Evolutionary conservation across 306 rosid species (phyloP).

Genomic region (Amphicarpaea edgeworthii): DNA sequence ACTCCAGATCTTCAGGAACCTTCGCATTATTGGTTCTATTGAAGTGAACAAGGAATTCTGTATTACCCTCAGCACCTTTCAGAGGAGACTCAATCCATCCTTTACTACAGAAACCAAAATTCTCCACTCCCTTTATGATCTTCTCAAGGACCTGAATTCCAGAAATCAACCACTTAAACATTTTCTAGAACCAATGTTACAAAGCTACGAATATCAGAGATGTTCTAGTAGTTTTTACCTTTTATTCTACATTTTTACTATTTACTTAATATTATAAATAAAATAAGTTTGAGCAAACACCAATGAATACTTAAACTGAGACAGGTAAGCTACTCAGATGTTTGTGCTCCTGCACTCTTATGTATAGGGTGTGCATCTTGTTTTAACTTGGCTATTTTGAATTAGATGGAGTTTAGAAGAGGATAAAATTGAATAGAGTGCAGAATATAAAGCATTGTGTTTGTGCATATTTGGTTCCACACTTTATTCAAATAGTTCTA

Average conservation of each 20-base stretch:
- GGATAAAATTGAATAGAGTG: neutral
- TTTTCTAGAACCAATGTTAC: too few species aligned
- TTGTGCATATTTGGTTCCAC: conserved; percentile 13
- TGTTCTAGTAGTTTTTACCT: neutral
- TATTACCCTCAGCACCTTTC: conserved; percentile 94
- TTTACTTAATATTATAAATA: neutral
- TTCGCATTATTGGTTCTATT: conserved; percentile 41
- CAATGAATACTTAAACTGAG: neutral
- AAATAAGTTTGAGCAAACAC: neutral
- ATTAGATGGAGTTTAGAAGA: neutral
- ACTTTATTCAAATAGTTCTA: conserved; percentile 1
- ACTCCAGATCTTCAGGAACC: conserved; percentile 9
- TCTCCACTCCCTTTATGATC: conserved; percentile 83
- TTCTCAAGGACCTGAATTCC: conserved; percentile 76
- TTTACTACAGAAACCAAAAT: conserved; percentile 73
- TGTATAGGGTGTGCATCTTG: neutral
- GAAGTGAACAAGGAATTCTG: conserved; percentile 87
- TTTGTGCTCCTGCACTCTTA: too few species aligned
- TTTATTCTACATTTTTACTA: too few species aligned
- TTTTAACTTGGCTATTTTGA: neutral
- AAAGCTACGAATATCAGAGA: neutral
- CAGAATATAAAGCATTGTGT: conserved; percentile 7
- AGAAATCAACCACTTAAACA: conserved; percentile 29
- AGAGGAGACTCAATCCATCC: conserved; percentile 95
- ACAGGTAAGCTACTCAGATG: too few species aligned